Evolutionary conservation across 179 eudicot genomes (phyloP).

Genomic region (Carnegiea gigantea): DNA sequence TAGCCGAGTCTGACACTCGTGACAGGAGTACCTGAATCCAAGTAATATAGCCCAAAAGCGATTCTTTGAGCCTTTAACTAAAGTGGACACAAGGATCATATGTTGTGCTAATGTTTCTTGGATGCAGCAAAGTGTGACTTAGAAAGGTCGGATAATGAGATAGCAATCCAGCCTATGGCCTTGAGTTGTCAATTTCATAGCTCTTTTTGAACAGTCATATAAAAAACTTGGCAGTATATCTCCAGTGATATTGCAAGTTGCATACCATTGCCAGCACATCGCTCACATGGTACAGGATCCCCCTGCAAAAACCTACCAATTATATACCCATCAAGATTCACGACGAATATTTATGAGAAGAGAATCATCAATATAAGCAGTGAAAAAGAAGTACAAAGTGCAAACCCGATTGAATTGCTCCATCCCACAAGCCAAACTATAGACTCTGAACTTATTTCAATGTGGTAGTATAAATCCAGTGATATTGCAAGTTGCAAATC

Average conservation of each 20-base stretch:
- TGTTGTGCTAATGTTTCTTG: neutral
- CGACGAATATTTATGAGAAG: slow-evolving; percentile 12
- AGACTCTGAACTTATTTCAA: neutral
- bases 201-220: neutral
- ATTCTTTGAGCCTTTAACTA: neutral
- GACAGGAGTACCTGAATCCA: neutral
- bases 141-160: neutral
- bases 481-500: neutral
- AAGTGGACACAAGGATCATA: neutral
- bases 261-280: slow-evolving; percentile 94
- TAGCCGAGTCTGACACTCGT: too few species aligned
- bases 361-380: slow-evolving; percentile 1
- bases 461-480: neutral
- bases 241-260: neutral
- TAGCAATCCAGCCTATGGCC: neutral
- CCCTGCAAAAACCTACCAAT: slow-evolving; percentile 68
- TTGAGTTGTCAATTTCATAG: neutral
- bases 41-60: neutral
- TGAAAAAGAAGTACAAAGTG: neutral
- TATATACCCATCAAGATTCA: slow-evolving; percentile 33
- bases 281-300: slow-evolving; percentile 94
- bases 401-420: neutral
- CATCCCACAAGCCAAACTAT: neutral
- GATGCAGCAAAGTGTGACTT: neutral
- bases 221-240: neutral